These are phyloP conservation scores for Xanthoceras sorbifolium DNA, from an alignment of 345 rosid genomes.

Conservation along the genomic window DNA sequence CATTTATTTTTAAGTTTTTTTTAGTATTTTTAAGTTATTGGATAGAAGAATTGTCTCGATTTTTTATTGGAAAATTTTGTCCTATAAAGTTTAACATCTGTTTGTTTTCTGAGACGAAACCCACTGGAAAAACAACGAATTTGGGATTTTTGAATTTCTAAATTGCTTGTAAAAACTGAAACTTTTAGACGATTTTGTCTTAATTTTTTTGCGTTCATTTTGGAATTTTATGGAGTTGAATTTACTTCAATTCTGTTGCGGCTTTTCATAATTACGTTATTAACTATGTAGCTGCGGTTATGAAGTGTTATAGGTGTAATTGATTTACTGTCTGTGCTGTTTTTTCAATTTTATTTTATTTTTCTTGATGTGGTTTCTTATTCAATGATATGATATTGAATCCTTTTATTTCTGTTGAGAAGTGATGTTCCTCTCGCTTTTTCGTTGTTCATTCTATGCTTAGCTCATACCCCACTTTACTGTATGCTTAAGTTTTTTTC, in stretches of 20 bases:
- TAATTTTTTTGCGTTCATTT: neutral
- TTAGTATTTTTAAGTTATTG: too few relatives aligned
- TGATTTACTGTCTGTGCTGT: neutral
- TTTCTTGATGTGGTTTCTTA: neutral
- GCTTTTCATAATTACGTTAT: neutral
- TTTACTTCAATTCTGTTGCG: neutral
- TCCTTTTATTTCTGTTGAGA: neutral
- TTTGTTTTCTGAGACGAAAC: constrained; percentile 15
- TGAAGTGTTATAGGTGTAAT: neutral
- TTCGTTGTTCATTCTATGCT: neutral
- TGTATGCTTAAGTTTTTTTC: neutral
- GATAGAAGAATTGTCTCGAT: too few relatives aligned
- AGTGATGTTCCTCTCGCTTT: neutral
- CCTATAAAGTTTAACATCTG: neutral
- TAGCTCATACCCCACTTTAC: neutral
- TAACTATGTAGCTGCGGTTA: neutral
- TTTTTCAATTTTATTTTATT: too few relatives aligned
- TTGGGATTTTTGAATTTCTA: neutral
- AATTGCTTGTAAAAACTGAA: neutral
- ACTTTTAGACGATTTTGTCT: neutral
- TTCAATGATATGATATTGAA: neutral
- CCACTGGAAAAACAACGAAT: neutral
- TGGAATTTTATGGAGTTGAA: neutral
- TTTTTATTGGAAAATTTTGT: neutral
- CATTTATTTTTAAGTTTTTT: too few relatives aligned